A percentile compares a stretch with the other conserved stretches of the same genome.
Evolutionary conservation across 495 filamentous ascomycete species (phyloP).

Genomic region (Xylaria nigripes): DNA sequence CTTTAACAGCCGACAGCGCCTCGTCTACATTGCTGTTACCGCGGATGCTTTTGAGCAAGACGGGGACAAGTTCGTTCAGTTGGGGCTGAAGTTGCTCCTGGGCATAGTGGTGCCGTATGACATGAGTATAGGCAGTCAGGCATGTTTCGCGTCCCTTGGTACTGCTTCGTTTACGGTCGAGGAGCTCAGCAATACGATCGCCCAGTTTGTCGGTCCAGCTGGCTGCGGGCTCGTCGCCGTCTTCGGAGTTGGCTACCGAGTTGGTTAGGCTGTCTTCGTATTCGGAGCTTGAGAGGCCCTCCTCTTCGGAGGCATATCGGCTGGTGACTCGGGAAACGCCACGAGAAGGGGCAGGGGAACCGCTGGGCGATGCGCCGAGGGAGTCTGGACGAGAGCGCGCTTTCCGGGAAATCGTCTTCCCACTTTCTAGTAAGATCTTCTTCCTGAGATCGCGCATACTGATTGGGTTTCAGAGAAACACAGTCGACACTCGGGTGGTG

Average conservation of each 20-base stretch:
- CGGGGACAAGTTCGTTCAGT: slow-evolving; percentile 57
- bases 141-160: slow-evolving; percentile 70
- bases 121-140: slow-evolving; percentile 58
- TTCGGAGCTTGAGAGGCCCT: slow-evolving; percentile 49
- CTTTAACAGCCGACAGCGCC: slow-evolving; percentile 60
- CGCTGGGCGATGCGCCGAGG: slow-evolving; percentile 44
- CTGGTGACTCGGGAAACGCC: slow-evolving; percentile 54
- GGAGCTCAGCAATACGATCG: slow-evolving; percentile 69
- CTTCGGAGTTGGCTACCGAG: slow-evolving; percentile 44
- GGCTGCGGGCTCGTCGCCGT: slow-evolving; percentile 42
- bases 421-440: slow-evolving; percentile 68
- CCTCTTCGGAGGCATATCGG: slow-evolving; percentile 68
- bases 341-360: slow-evolving; percentile 34
- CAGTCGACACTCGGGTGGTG: neutral
- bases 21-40: slow-evolving; percentile 65
- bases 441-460: slow-evolving; percentile 73
- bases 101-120: slow-evolving; percentile 66
- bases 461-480: neutral
- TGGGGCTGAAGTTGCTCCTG: slow-evolving; percentile 55
- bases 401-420: slow-evolving; percentile 89
- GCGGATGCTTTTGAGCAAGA: slow-evolving; percentile 67
- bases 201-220: slow-evolving; percentile 58
- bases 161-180: slow-evolving; percentile 79
- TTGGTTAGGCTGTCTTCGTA: slow-evolving; percentile 36
- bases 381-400: slow-evolving; percentile 67